Evolutionary conservation across 495 filamentous ascomycete species (phyloP), one percentile per base, ranked within the genome.

Genomic region (Xylaria grammica): DNA sequence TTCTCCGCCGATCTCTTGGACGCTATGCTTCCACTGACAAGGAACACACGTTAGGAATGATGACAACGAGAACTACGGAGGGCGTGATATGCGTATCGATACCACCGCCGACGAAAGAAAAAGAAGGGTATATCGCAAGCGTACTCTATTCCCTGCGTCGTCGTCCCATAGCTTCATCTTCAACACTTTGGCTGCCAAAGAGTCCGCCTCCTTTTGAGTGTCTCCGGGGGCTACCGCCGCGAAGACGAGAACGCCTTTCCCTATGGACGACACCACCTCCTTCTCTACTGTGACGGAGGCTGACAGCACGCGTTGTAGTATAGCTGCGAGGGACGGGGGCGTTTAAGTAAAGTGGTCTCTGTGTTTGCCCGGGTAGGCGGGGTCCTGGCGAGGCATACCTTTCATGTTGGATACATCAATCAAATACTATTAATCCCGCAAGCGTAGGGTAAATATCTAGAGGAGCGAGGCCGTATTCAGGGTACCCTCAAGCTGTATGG

Each of bases 261-360:
- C 91, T 69, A 99, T 97, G 1, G 87, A 87, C 1, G 96, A 97
- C 8, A 99, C 86, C 34, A 97, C 75, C 70, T 96, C 82, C 62
- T 90, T 88, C 72, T 98, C 94, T n/a, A 99, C 93, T 10, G 92
- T 96, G 71, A 99, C 96, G n/a, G 96, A 97, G 59, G 96, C 96
- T 20, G 95, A 98, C 56, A 94, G 89, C 60, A 98, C 96, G 61
- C 96, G 84, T 78, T 99, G 96, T 30, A 99, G 84, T 63, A 99
- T 92, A 51, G 93, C 95, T 99, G 71, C 45, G 60, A 59, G 42
- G 44, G 22, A 22, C n/a, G n/a, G 38, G 19, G 49, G 67, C 26
- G 22, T 51, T 65, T 56, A 24, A 63, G 66, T 52, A 65, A 62
- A 36, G 22, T 29, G 19, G 36, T 10, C 32, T 63, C 6, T 34